phyloP scores from a whole-genome alignment of 164 flowering plant species.

The Vitis rotundifolia region DNA sequence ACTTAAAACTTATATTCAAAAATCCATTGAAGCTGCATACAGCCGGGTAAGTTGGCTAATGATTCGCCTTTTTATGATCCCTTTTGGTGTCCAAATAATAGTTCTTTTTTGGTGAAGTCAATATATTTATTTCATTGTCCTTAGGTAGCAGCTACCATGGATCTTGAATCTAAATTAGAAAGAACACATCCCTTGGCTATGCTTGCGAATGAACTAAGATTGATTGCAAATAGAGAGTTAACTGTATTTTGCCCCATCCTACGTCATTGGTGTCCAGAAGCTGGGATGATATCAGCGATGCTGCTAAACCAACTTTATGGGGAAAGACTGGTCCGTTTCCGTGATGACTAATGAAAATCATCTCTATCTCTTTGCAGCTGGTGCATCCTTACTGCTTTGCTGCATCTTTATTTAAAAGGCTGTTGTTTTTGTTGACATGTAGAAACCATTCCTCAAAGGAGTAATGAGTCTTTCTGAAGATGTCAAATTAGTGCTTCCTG shows the following conservation, averaged over 20 bases:
- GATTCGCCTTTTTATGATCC: constrained; percentile 1
- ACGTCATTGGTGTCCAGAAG: constrained; percentile 58
- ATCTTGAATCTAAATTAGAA: constrained; percentile 37
- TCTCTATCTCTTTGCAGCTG: constrained; percentile 9
- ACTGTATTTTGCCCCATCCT: constrained; percentile 57
- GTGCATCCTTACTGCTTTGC: neutral
- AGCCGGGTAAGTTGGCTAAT: constrained; percentile 44
- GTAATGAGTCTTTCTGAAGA: constrained; percentile 64
- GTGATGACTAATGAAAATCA: neutral
- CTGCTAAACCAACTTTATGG: constrained; percentile 62
- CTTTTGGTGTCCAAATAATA: neutral
- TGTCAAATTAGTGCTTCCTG: constrained; percentile 65
- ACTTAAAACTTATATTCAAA: constrained; percentile 40
- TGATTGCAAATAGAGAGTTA: constrained; percentile 61
- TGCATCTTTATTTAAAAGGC: neutral
- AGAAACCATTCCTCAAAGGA: constrained; percentile 70
- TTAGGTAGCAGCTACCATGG: constrained; percentile 41
- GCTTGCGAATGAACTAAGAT: constrained; percentile 65
- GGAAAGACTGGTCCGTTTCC: constrained; percentile 64
- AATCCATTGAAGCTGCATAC: constrained; percentile 58
- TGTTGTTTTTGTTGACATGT: constrained; percentile 12
- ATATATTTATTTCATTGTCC: constrained; percentile 4
- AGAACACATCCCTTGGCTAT: constrained; percentile 58
- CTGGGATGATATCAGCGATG: constrained; percentile 46
- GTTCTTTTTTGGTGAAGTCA: constrained; percentile 1